Conservation (phyloP, 805 yeast species). For the Saturnispora mendoncae region DNA sequence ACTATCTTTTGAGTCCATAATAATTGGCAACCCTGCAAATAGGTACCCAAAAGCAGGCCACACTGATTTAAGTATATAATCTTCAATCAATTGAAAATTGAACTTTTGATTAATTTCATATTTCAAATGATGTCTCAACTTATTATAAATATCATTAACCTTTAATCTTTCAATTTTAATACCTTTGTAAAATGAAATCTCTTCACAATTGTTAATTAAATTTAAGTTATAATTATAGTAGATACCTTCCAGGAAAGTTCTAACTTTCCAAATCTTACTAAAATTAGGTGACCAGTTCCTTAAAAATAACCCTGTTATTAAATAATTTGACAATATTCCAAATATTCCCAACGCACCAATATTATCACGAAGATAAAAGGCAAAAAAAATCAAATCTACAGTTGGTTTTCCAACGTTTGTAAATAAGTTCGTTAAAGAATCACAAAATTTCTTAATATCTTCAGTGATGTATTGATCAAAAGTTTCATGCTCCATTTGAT, state of each 20-base stretch:
- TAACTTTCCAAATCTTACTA: conserved; percentile 63
- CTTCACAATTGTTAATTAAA: conserved; percentile 83
- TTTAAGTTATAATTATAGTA: conserved; percentile 81
- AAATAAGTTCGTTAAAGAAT: conserved; percentile 71
- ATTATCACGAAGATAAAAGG: conserved; percentile 73
- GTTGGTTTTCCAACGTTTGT: conserved; percentile 89
- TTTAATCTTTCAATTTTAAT: conserved; percentile 66
- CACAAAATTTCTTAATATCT: conserved; percentile 74
- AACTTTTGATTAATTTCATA: conserved; percentile 49
- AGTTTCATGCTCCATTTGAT: conserved; percentile 41
- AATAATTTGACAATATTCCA: conserved; percentile 76
- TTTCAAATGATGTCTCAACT: conserved; percentile 33
- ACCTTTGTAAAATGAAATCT: conserved; percentile 90
- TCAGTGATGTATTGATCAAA: conserved; percentile 83
- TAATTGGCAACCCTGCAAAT: conserved; percentile 83
- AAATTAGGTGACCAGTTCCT: conserved; percentile 76
- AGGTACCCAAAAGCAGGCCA: conserved; percentile 96
- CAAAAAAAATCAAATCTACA: conserved; percentile 75
- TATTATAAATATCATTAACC: conserved; percentile 48
- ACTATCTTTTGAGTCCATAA: conserved; percentile 33
- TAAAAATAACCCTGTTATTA: conserved; percentile 65
- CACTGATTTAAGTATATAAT: conserved; percentile 77
- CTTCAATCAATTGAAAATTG: conserved; percentile 67
- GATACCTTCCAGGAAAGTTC: conserved; percentile 77
- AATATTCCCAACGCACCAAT: conserved; percentile 79